These are phyloP conservation scores for Prunus mongolica DNA, from an alignment of 306 rosid genomes.

Conservation along the genomic window DNA sequence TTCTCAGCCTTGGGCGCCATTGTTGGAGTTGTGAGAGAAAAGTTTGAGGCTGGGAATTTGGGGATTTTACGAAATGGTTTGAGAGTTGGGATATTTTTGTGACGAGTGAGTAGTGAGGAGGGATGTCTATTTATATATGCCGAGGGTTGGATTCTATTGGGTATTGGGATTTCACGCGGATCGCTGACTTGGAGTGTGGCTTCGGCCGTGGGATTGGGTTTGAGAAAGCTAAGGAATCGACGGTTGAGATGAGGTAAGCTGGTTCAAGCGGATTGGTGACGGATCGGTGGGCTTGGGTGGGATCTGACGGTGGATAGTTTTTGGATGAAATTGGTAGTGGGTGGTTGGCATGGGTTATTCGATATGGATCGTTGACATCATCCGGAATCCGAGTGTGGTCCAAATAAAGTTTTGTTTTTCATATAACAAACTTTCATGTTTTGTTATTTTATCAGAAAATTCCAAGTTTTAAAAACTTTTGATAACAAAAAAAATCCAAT, in stretches of 20 bases:
- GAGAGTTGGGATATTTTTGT: not conserved
- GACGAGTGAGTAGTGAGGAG: not conserved
- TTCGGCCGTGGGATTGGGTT: not conserved
- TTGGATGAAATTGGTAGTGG: not conserved
- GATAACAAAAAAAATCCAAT: too few relatives aligned
- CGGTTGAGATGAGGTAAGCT: not conserved
- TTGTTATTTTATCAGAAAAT: too few relatives aligned
- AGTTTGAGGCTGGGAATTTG: not conserved
- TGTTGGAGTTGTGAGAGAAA: too few relatives aligned
- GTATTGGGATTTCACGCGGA: constrained; percentile 2
- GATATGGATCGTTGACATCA: not conserved
- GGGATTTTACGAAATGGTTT: not conserved
- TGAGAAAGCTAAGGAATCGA: not conserved
- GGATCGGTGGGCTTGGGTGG: not conserved
- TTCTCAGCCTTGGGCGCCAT: constrained; percentile 27
- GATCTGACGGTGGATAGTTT: not conserved
- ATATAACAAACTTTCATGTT: too few relatives aligned
- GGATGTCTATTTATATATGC: not conserved
- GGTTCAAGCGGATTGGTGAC: not conserved
- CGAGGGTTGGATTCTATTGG: constrained; percentile 23
- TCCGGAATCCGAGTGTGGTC: not conserved
- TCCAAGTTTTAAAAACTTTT: too few relatives aligned
- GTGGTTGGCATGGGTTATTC: not conserved
- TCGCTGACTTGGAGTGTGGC: constrained; percentile 8
- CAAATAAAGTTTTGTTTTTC: too few relatives aligned